Evolutionary conservation across 2,329 filamentous ascomycete genomes (phyloP), one percentile per base, ranked within the genome.

Genomic region (Davidsoniella eucalypti): DNA sequence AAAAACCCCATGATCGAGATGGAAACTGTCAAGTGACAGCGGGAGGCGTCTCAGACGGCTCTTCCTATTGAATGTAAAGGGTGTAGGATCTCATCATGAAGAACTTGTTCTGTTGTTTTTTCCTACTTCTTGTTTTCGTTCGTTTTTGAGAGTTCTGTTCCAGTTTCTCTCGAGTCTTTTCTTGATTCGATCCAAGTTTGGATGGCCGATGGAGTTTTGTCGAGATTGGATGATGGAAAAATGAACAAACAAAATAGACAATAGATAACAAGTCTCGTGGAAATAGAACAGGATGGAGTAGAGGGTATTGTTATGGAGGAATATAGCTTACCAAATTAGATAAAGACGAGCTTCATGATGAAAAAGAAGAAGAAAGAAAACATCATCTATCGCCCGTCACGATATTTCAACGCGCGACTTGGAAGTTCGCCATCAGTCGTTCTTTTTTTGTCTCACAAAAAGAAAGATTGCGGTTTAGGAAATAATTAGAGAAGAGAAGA

Each of bases 41-140:
- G 51, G 51, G 45, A 47, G 51, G 45, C 39, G 60, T 61, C 63
- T 66, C 63, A 66, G 62, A 66, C 64, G 64, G 64, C 64, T 66
- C 64, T 66, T 66, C 64, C 64, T 66, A 62, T 57, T 57, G 52
- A 52, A 53, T 50, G 48, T 58, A 54, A 60, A 49, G 47, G 51
- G 51, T 52, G 51, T 59, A 61, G 60, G 62, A 62, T 61, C 57
- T 65, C 63, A 66, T 65, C 63, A 65, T 49, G 54, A 52, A 54
- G 29, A 33, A 33, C 29, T 33, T 33, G 29, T 33, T 33, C 29
- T 33, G 3, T 49, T 43, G 12, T 16, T 16, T 17, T 36, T 23
- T 16, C 12, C 29, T 12, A 23, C 21, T 23, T 23, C 21, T 23
- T 23, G 21, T 23, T 5, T 23, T 23, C 21, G 21, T 23, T 23